These are phyloP conservation scores for Blastobotrys aristatus DNA, from an alignment of 1,139 yeast species.

Conservation along the genomic window DNA sequence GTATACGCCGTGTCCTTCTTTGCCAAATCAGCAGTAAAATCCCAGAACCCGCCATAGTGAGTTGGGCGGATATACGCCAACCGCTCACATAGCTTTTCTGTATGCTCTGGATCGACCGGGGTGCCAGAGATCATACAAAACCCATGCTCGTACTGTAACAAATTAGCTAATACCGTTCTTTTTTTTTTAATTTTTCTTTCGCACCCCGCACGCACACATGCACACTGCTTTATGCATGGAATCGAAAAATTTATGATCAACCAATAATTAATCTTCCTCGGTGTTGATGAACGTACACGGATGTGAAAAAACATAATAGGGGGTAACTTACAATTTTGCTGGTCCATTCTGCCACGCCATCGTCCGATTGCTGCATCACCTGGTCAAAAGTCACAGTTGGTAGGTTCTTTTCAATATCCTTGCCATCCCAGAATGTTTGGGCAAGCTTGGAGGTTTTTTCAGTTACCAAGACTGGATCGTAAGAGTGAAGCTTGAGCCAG, in stretches of 20 bases:
- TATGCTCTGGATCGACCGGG: slow-evolving; percentile 58
- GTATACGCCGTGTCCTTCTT: slow-evolving; percentile 76
- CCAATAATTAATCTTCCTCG: neutral
- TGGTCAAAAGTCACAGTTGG: slow-evolving; percentile 51
- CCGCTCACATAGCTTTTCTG: slow-evolving; percentile 55
- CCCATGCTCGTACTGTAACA: slow-evolving; percentile 48
- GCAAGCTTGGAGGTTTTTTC: slow-evolving; percentile 32
- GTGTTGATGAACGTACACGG: slow-evolving; percentile 8
- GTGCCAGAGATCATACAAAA: slow-evolving; percentile 61
- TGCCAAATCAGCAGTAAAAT: slow-evolving; percentile 66
- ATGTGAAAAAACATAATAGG: neutral
- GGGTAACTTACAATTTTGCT: slow-evolving; percentile 39
- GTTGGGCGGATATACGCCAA: slow-evolving; percentile 65
- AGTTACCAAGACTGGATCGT: slow-evolving; percentile 46
- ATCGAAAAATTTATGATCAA: neutral
- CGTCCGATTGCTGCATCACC: slow-evolving; percentile 42
- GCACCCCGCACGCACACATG: neutral
- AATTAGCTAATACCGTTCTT: neutral
- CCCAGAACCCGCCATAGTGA: slow-evolving; percentile 82
- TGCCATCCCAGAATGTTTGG: slow-evolving; percentile 46
- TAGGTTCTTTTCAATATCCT: slow-evolving; percentile 39
- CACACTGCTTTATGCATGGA: neutral
- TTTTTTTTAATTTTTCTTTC: too few species aligned
- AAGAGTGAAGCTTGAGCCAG: slow-evolving; percentile 60
- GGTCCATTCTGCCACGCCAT: slow-evolving; percentile 56